Conservation (phyloP, 1,284 basidiomycete species). For the Ganoderma lingzhi region DNA sequence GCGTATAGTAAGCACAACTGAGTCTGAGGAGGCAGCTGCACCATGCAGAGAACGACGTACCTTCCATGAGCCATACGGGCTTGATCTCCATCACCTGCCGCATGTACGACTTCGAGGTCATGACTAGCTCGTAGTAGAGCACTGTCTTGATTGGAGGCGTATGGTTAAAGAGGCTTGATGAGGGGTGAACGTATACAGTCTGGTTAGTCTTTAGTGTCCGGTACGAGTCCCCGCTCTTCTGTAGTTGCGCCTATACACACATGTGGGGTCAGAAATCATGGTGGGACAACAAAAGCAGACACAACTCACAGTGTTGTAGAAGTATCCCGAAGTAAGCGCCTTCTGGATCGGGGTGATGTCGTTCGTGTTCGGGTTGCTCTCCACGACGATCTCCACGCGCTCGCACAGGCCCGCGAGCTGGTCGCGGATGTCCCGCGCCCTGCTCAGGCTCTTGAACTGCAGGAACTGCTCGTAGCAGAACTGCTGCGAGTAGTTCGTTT, state of each 20-base stretch:
- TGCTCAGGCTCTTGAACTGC: constrained; percentile 94
- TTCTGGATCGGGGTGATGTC: constrained; percentile 96
- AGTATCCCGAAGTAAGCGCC: constrained; percentile 94
- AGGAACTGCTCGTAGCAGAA: constrained; percentile 97
- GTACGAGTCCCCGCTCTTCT: constrained; percentile 93
- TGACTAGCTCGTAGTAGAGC: constrained; percentile 94
- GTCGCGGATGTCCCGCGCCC: constrained; percentile 96
- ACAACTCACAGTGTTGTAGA: constrained; percentile 89
- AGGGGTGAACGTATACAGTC: constrained; percentile 96
- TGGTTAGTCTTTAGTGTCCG: constrained; percentile 94
- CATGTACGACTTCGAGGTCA: constrained; percentile 90
- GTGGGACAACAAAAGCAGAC: neutral
- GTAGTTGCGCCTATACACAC: constrained; percentile 73
- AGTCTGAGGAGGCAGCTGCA: neutral
- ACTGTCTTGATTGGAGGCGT: constrained; percentile 93
- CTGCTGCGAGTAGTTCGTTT: constrained; percentile 94
- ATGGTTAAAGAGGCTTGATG: constrained; percentile 93
- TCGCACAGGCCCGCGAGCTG: constrained; percentile 96
- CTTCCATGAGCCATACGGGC: constrained; percentile 92
- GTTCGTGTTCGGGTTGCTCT: constrained; percentile 88
- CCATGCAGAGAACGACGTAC: constrained; percentile 49
- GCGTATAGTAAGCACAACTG: neutral
- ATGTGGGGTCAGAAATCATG: constrained; percentile 8
- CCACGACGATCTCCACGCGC: constrained; percentile 93
- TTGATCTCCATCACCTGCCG: constrained; percentile 98